Evolutionary conservation across 148 eudicot species (phyloP).

Genomic region (Rhododendron mucronatum): DNA sequence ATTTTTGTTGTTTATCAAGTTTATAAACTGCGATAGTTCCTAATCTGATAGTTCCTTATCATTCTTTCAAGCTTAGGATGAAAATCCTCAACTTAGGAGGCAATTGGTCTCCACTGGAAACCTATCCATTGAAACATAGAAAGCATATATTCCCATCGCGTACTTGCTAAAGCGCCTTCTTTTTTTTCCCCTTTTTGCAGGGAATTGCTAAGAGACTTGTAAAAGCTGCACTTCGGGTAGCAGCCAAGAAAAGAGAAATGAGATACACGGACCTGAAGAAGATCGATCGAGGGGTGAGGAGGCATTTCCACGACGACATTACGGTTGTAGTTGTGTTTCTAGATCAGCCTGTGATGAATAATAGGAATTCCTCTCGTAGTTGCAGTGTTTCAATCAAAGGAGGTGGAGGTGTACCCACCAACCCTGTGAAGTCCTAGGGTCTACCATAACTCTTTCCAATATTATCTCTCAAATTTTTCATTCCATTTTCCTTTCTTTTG

Average conservation of each 20-base stretch:
- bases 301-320: constrained; percentile 74
- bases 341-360: constrained; percentile 23
- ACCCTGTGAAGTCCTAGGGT: constrained; percentile 16
- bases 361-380: constrained; percentile 11
- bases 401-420: constrained; percentile 25
- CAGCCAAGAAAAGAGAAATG: constrained; percentile 68
- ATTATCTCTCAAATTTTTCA: neutral
- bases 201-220: constrained; percentile 60
- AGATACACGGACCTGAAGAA: constrained; percentile 58
- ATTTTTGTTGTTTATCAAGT: neutral
- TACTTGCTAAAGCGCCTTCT: neutral
- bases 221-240: constrained; percentile 47
- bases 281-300: constrained; percentile 62
- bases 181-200: constrained; percentile 17
- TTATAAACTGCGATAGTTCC: neutral
- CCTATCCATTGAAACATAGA: neutral
- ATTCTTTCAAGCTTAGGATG: neutral
- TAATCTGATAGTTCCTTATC: neutral
- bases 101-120: neutral
- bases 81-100: neutral
- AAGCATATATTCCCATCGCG: neutral
- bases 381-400: constrained; percentile 37
- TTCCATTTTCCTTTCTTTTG: neutral
- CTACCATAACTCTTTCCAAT: neutral
- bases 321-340: constrained; percentile 60